Evolutionary conservation across 805 yeast genomes (phyloP), one percentile per base, ranked within the genome.

Genomic region (Starmerella apis): DNA sequence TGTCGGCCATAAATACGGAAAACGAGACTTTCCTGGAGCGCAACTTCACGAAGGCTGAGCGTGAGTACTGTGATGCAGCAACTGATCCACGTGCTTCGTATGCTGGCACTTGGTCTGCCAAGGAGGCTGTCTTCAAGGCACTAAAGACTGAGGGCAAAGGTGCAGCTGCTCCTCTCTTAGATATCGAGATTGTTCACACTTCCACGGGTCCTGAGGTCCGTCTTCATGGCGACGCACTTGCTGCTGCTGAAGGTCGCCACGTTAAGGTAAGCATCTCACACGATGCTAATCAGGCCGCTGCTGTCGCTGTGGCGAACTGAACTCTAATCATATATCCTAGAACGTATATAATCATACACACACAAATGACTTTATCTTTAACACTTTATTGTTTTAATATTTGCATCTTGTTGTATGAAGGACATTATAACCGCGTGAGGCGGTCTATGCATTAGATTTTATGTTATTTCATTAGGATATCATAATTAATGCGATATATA

Each of bases 81-180:
- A 74, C 96, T 38, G 75, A 75, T 57, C 85, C 92, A 46, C 83
- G 79, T 63, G 86, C 97, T 13, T 86, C 96, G 3, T 92, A 77
- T 69, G 87, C 98, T 24, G 99, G 99, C 43, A 83, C 94, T 39
- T 92, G 99, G 99, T 86, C 96, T 27, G 98, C 98, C 41, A 92
- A 92, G 71, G 99, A 92, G 72, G 98, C 99, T 38, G 96, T 88
- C 31, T 92, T 92, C 81, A 92, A 92, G 73, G 85, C 95, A 18
- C 74, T 92, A 63, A 88, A 92, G 54, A 94, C 86, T 55, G 76
- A 77, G 63, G 80, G 94, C 43, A 78, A 80, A 65, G 99, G 99
- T 53, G 96, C 90, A 14, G 98, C 97, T 54, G 97, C 98, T 33
- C 74, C 94, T 30, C 76, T 92, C 71, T 78, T 76, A 65, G 95